Base-by-base conservation (phyloP, 129 eudicot species). In the Flaveria linearis region DNA sequence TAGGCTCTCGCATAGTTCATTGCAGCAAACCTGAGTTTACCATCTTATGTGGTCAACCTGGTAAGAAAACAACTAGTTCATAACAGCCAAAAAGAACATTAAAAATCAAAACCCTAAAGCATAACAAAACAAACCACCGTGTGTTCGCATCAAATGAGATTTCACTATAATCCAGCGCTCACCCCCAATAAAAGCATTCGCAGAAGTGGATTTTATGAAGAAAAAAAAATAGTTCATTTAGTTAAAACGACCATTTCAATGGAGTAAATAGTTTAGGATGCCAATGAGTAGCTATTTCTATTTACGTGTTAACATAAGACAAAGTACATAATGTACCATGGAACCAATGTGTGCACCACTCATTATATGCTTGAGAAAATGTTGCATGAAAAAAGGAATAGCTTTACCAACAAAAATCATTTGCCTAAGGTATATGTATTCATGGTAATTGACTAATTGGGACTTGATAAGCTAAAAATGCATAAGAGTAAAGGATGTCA, bases 321-420 rank as follows among this genome's bases (percentile, higher is more conserved):
- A 5, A 36, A 36, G 41, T 36, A 36, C 7, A 36, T 36, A 36
- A 36, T 36, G 41, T 36, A 53, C 60, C 23, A 53, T n/a, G 60
- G 60, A 53, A 53, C 60, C 23, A n/a, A n/a, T 53, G 60, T n/a
- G 9, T 17, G 60, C 23, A 17, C 55, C 55, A 50, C 23, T 53
- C 60, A 7, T 53, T 5, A 53, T 47, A 23, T 53, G 23, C 60
- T 53, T n/a, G 23, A 53, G 10, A 53, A 53, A 51, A 3, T 53
- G 60, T 7, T 53, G 60, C 60, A 53, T n/a, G 11, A 53, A 53
- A 52, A 52, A 17, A n/a, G 25, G 18, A 53, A 15, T 9, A 53
- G 60, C 60, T 53, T 53, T 17, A 53, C 60, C 22, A 51, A 51
- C 57, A 51, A 51, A 51, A n/a, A 53, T 17, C 60, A 53, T n/a